Evolutionary conservation across 1,139 yeast species (phyloP), one percentile per base, ranked within the genome.

Genomic region (Pichia sp.): DNA sequence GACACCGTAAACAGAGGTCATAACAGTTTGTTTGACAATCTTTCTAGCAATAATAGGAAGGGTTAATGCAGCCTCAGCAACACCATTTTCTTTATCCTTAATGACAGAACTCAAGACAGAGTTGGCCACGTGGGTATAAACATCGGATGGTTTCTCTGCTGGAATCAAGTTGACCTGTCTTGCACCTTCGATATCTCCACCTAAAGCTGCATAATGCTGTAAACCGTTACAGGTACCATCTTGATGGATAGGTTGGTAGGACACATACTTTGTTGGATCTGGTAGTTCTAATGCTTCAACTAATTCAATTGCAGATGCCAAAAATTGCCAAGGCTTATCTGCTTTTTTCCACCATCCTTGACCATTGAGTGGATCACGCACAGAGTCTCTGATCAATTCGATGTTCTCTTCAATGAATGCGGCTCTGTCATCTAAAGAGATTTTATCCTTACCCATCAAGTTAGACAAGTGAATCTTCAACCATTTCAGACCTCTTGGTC

Each of bases 1-100:
- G 11, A 91, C 99, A 50, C 99, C 99, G 56, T 93, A 91, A 29
- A 91, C 99, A 52, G 87, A 88, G 2, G 99, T 91, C 99, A 91
- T 91, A 22, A 91, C 98, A 0, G 98, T 86, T 59, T 91, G 97
- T 58, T 91, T 91, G 33, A 91, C 95, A 32, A 91, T 81, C 57
- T 88, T 88, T 52, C 99, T 73, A 18, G 80, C 72, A 43, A 91
- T 73, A 46, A 76, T 72, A 37, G 80, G 85, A 42, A 71, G 66
- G 20, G 79, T 62, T 37, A 66, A 60, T 11, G 56, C 44, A 1
- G 91, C 91, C 41, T 63, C 55, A 30, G 62, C 66, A 39, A 62
- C 68, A 45, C 72, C 58, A 3, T 38, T 31, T 11, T 41, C 74
- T 3, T 79, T 84, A 33, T 82, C 94, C 11, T 59, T 58, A 27